Conservation (phyloP, 352 stramenopile species). For the Thalassiosira livingstoniorum region DNA sequence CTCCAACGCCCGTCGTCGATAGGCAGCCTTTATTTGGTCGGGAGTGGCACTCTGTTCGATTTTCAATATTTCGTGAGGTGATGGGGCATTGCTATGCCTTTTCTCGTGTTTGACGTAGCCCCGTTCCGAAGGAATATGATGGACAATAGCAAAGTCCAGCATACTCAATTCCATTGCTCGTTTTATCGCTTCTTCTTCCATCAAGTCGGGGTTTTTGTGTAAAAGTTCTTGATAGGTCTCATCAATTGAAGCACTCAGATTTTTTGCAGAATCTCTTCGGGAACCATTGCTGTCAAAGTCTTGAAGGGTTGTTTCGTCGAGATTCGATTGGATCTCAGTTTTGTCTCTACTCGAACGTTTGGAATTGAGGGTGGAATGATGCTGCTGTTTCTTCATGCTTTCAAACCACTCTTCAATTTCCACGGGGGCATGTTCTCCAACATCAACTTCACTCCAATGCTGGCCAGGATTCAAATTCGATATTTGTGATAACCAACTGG, state of each 20-base stretch:
- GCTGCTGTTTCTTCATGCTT: slow-evolving; percentile 7
- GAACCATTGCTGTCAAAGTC: background rate
- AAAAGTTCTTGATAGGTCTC: slow-evolving; percentile 54
- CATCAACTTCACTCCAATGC: slow-evolving; percentile 61
- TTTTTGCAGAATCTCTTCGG: slow-evolving; percentile 25
- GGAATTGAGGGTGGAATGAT: background rate
- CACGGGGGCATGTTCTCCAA: slow-evolving; percentile 38
- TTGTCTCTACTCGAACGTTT: background rate
- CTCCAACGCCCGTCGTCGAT: slow-evolving; percentile 56
- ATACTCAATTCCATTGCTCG: slow-evolving; percentile 72
- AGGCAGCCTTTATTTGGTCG: slow-evolving; percentile 64
- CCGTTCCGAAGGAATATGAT: slow-evolving; percentile 5
- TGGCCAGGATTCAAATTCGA: slow-evolving; percentile 32
- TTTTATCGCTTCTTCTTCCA: slow-evolving; percentile 61
- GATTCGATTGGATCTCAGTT: background rate
- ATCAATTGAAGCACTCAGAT: slow-evolving; percentile 46
- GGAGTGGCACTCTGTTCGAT: slow-evolving; percentile 36
- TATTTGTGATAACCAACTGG: slow-evolving; percentile 42
- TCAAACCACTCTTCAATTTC: slow-evolving; percentile 25
- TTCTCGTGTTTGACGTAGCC: slow-evolving; percentile 4
- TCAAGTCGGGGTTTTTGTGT: slow-evolving; percentile 54
- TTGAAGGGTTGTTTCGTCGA: background rate
- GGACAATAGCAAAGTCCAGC: slow-evolving; percentile 68
- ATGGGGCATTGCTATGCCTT: background rate
- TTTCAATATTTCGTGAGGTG: slow-evolving; percentile 56